A percentile compares a stretch with the other conserved stretches of the same genome.
These are phyloP conservation scores for Beauveria varroae DNA, from an alignment of 2,329 filamentous ascomycete genomes.

Conservation along the genomic window DNA sequence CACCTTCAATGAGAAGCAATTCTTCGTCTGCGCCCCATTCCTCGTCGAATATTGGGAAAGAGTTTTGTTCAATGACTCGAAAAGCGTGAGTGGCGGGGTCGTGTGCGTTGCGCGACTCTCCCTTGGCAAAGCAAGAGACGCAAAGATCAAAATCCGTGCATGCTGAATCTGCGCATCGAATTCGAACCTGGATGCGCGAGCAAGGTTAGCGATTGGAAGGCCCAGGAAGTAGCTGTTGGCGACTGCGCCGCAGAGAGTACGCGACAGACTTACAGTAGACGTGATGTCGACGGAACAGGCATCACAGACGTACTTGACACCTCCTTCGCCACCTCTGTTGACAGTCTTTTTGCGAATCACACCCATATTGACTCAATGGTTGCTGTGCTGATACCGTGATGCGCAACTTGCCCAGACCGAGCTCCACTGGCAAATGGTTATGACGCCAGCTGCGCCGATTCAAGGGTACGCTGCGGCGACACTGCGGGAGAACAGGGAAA, in stretches of 20 bases:
- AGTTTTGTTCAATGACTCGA: constrained; percentile 96
- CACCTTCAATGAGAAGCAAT: constrained; percentile 83
- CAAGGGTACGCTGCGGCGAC: neutral
- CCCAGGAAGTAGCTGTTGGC: neutral
- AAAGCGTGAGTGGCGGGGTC: constrained; percentile 81
- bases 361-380: constrained; percentile 53
- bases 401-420: neutral
- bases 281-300: constrained; percentile 96
- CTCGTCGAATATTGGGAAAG: constrained; percentile 87
- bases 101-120: constrained; percentile 73
- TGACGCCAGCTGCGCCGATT: constrained; percentile 9
- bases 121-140: constrained; percentile 86
- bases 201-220: constrained; percentile 14
- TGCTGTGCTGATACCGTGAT: neutral
- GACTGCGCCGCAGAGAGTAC: neutral
- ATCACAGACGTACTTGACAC: constrained; percentile 95
- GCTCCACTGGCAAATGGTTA: neutral
- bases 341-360: constrained; percentile 95
- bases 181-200: constrained; percentile 62
- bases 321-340: constrained; percentile 74
- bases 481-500: neutral
- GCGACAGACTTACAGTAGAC: constrained; percentile 64
- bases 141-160: constrained; percentile 97
- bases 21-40: constrained; percentile 99
- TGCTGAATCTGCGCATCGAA: constrained; percentile 73